These are phyloP conservation scores for Lizanozyma gosingica DNA, from an alignment of 1,139 yeast species.

Conservation along the genomic window DNA sequence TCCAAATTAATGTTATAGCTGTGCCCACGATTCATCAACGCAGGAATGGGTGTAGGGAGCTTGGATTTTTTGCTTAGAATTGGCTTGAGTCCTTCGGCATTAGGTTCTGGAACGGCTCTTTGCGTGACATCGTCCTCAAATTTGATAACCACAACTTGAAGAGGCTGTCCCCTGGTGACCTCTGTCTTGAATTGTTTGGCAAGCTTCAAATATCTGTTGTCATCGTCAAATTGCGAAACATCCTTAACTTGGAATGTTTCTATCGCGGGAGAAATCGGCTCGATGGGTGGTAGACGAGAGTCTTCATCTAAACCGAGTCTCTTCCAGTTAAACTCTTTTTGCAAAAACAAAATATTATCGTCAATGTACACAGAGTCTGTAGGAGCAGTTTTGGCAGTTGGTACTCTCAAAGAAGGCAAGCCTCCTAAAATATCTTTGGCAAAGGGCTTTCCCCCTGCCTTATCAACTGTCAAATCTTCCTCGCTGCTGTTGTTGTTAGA, in stretches of 20 bases:
- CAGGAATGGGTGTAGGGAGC: neutral
- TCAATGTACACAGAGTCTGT: constrained; percentile 17
- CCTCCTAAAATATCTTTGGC: neutral
- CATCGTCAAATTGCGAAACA: neutral
- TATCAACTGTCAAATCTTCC: neutral
- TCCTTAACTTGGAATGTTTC: neutral
- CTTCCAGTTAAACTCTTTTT: constrained; percentile 14
- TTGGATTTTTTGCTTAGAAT: constrained; percentile 1
- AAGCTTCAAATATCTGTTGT: neutral
- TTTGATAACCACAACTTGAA: neutral
- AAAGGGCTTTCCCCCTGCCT: neutral
- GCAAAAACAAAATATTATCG: constrained; percentile 25
- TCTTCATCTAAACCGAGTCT: constrained; percentile 1
- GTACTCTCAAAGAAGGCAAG: neutral
- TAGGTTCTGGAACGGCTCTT: neutral
- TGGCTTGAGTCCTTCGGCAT: constrained; percentile 3
- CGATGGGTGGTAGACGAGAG: constrained; percentile 1
- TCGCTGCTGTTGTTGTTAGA: neutral
- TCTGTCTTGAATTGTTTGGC: neutral
- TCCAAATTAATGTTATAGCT: neutral
- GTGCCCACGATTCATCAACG: constrained; percentile 1
- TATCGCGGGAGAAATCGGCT: constrained; percentile 2
- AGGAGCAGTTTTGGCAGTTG: neutral
- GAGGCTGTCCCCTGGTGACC: neutral
- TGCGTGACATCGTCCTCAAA: neutral